Conservation (phyloP, 805 yeast genomes). For the Kregervanrija pseudodelftensis region DNA sequence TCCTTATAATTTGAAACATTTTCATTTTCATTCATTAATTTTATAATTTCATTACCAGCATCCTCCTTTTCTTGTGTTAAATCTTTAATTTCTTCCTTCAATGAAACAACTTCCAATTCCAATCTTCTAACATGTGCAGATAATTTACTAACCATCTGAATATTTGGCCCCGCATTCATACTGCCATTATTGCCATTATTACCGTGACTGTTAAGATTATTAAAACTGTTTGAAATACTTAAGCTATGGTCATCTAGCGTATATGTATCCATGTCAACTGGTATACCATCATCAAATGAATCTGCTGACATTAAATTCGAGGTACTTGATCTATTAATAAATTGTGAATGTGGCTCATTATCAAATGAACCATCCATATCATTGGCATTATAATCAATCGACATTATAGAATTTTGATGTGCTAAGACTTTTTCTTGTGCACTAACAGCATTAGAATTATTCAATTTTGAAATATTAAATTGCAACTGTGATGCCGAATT, state of each 20-base stretch:
- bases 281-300: slow-evolving; percentile 7
- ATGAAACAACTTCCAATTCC: slow-evolving; percentile 66
- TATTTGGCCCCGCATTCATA: slow-evolving; percentile 22
- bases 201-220: too few relatives aligned
- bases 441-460: slow-evolving; percentile 7
- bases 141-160: slow-evolving; percentile 69
- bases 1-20: slow-evolving; percentile 28
- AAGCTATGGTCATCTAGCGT: slow-evolving; percentile 4
- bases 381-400: slow-evolving; percentile 4
- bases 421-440: slow-evolving; percentile 13
- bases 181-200: slow-evolving; percentile 4
- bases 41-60: slow-evolving; percentile 62
- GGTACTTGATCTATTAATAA: slow-evolving; percentile 1
- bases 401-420: slow-evolving; percentile 13
- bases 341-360: too few relatives aligned
- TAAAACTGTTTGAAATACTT: slow-evolving; percentile 7
- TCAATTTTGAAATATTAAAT: slow-evolving; percentile 1
- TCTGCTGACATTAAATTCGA: background rate
- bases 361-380: too few relatives aligned
- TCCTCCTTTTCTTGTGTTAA: slow-evolving; percentile 52
- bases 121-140: slow-evolving; percentile 70
- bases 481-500: slow-evolving; percentile 9
- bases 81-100: slow-evolving; percentile 54
- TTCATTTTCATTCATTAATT: slow-evolving; percentile 49
- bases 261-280: slow-evolving; percentile 9